Conservation (phyloP, 495 filamentous ascomycete genomes). For the Annulohypoxylon nitens region DNA sequence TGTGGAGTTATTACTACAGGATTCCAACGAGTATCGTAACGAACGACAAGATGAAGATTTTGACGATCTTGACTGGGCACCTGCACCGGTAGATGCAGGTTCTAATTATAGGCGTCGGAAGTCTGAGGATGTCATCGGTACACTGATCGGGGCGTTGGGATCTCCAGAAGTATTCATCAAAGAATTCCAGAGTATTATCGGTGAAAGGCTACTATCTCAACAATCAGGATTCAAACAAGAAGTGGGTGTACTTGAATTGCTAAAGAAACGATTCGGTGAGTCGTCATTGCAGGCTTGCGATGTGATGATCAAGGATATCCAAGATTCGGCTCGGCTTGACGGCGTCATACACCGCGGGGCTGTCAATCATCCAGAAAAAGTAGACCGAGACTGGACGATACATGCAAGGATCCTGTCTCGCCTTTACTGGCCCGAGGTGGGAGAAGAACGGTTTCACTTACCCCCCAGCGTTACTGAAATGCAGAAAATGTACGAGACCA, state of each 20-base stretch:
- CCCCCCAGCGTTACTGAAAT: constrained; percentile 72
- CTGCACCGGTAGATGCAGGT: constrained; percentile 91
- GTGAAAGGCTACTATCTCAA: constrained; percentile 82
- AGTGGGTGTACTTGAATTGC: constrained; percentile 79
- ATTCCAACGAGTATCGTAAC: constrained; percentile 66
- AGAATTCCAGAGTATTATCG: constrained; percentile 88
- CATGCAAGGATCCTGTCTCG: constrained; percentile 89
- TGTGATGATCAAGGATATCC: constrained; percentile 96
- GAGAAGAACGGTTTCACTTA: constrained; percentile 79
- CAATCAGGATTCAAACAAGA: constrained; percentile 80
- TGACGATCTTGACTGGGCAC: constrained; percentile 91
- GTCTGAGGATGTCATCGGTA: constrained; percentile 90
- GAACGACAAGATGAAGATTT: constrained; percentile 70
- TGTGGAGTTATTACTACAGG: constrained; percentile 73
- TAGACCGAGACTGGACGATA: constrained; percentile 52
- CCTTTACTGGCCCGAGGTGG: constrained; percentile 93
- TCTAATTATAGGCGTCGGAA: constrained; percentile 92
- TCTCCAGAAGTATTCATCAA: constrained; percentile 91
- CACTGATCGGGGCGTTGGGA: constrained; percentile 87
- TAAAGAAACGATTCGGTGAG: constrained; percentile 92
- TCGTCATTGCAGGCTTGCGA: constrained; percentile 87
- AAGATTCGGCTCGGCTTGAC: constrained; percentile 83
- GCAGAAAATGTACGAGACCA: constrained; percentile 76
- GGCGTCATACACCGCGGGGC: constrained; percentile 66
- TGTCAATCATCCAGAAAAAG: constrained; percentile 53